phyloP scores from a whole-genome alignment of 2,329 filamentous ascomycete genomes.

The Alternaria panax region DNA sequence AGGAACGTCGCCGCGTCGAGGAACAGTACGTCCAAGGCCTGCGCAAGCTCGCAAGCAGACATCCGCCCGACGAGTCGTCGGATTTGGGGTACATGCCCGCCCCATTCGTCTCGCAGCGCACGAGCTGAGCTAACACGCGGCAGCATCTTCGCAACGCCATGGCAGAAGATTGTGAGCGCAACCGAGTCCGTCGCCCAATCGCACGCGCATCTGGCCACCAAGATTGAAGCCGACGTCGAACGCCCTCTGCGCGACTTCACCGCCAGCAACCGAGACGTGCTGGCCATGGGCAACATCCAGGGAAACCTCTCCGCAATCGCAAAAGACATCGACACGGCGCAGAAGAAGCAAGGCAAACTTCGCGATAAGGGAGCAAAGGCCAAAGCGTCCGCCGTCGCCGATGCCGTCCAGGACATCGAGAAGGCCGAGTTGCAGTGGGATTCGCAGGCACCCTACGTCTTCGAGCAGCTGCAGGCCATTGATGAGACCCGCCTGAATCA shows the following conservation, averaged over 20 bases:
- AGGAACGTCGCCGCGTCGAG: slow-evolving; percentile 94
- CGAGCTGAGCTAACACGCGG: slow-evolving; percentile 37
- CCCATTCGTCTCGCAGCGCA: slow-evolving; percentile 3
- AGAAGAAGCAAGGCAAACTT: slow-evolving; percentile 85
- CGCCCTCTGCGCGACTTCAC: slow-evolving; percentile 79
- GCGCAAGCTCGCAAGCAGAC: slow-evolving; percentile 78
- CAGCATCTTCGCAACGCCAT: slow-evolving; percentile 89
- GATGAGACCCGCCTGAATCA: slow-evolving; percentile 91
- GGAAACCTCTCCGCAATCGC: slow-evolving; percentile 81
- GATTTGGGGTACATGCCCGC: slow-evolving; percentile 79
- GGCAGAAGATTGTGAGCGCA: slow-evolving; percentile 84
- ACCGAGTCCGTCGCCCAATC: slow-evolving; percentile 82
- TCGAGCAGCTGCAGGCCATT: slow-evolving; percentile 87
- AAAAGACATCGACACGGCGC: slow-evolving; percentile 82
- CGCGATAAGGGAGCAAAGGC: slow-evolving; percentile 79
- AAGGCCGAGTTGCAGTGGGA: slow-evolving; percentile 88
- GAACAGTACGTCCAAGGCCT: slow-evolving; percentile 86
- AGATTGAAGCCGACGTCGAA: slow-evolving; percentile 90
- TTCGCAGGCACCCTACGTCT: slow-evolving; percentile 91
- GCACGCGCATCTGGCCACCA: slow-evolving; percentile 79
- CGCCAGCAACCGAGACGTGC: slow-evolving; percentile 74
- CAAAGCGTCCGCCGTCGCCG: slow-evolving; percentile 78
- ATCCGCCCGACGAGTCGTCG: slow-evolving; percentile 75
- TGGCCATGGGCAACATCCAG: slow-evolving; percentile 81
- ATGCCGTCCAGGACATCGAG: slow-evolving; percentile 75